Percentiles rank a stretch among this genome's conserved stretches.
phyloP scores from a whole-genome alignment of 257 asterid genomes.

The Nicotiana noctiflora region DNA sequence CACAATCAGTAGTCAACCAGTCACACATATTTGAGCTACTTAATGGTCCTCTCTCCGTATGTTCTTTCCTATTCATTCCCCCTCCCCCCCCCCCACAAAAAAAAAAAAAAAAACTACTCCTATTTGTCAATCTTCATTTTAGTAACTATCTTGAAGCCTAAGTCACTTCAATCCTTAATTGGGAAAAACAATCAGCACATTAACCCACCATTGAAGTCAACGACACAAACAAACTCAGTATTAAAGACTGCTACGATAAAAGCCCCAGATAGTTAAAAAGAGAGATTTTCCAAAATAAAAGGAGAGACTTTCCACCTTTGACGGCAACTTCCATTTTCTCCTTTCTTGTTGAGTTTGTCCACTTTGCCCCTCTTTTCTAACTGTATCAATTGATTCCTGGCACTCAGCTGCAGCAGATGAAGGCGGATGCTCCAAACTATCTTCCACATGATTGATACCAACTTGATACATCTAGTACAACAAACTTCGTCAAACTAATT shows the following conservation, averaged over 20 bases:
- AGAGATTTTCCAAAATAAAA: not conserved
- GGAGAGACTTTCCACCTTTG: not conserved
- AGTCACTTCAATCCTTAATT: not conserved
- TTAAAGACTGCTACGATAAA: not conserved
- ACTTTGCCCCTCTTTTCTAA: not conserved
- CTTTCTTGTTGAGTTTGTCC: not conserved
- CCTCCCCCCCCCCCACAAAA: no score
- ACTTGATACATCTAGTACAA: conserved; percentile 3
- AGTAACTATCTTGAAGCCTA: not conserved
- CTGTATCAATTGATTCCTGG: not conserved
- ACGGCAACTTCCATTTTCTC: not conserved
- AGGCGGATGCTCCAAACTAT: not conserved
- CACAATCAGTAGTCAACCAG: not conserved
- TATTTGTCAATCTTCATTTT: not conserved
- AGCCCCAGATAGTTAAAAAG: not conserved
- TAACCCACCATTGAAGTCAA: not conserved
- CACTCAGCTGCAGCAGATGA: not conserved
- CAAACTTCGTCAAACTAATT: not conserved
- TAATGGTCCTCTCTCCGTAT: not conserved
- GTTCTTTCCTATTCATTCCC: not conserved
- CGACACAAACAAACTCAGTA: not conserved
- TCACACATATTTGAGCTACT: not conserved
- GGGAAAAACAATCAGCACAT: not conserved
- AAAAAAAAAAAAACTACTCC: not conserved
- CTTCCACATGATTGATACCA: not conserved